These are phyloP conservation scores for Alliaria petiolata DNA, from an alignment of 345 rosid species.

Conservation along the genomic window DNA sequence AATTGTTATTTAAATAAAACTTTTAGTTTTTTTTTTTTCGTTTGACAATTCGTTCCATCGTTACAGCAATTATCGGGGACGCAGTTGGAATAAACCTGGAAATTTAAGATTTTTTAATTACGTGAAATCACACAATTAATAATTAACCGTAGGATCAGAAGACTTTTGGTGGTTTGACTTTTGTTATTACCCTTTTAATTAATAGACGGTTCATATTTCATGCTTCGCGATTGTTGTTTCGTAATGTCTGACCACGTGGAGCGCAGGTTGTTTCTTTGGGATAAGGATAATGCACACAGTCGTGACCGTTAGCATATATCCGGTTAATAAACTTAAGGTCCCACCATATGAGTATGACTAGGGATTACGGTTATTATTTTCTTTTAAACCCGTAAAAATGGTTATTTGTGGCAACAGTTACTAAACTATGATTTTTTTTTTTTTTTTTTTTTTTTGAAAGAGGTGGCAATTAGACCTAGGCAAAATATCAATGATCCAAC, in stretches of 20 bases:
- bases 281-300: not conserved
- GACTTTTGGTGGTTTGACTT: conserved; percentile 6
- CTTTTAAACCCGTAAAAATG: not conserved
- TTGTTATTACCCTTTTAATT: not conserved
- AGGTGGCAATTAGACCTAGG: too few relatives aligned
- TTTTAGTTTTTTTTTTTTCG: not conserved
- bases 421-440: too few relatives aligned
- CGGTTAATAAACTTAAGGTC: not conserved
- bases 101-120: not conserved
- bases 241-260: not conserved
- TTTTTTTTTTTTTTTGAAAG: too few relatives aligned
- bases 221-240: not conserved
- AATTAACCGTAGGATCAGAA: not conserved
- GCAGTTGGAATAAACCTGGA: conserved; percentile 3
- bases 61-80: conserved; percentile 25
- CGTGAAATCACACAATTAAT: not conserved
- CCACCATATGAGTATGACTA: not conserved
- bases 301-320: not conserved
- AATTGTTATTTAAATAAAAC: not conserved
- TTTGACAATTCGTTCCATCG: conserved; percentile 14
- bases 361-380: not conserved
- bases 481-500: too few relatives aligned
- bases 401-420: too few relatives aligned
- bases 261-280: not conserved
- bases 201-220: conserved; percentile 5